Evolutionary conservation across 2,329 filamentous ascomycete species (phyloP).

Genomic region (Fusarium annulatum): DNA sequence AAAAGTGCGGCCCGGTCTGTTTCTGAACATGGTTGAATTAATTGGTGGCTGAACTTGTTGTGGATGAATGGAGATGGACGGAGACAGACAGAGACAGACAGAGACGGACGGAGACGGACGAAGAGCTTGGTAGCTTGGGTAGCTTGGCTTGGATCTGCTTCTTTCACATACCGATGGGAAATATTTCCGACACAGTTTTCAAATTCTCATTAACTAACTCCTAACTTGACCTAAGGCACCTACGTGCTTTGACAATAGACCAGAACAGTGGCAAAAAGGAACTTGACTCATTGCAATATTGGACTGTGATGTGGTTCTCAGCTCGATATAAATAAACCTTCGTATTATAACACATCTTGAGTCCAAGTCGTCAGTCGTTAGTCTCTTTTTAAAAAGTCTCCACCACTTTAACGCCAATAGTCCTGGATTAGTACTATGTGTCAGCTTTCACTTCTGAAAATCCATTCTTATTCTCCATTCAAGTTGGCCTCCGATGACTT

Average conservation of each 20-base stretch:
- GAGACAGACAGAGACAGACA: not conserved
- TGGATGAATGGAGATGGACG: not conserved
- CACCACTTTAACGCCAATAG: slow-evolving; percentile 9
- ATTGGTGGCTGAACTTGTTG: slow-evolving; percentile 14
- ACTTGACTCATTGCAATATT: not conserved
- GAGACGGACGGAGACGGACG: not conserved
- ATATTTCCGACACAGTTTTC: not conserved
- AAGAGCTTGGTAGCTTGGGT: not conserved
- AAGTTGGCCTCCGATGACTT: not conserved
- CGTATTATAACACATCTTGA: slow-evolving; percentile 3
- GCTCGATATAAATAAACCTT: slow-evolving; percentile 11
- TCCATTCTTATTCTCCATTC: not conserved
- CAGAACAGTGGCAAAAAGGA: not conserved
- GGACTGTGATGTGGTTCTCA: not conserved
- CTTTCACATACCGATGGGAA: slow-evolving; percentile 2
- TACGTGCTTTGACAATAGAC: not conserved
- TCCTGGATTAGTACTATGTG: not conserved
- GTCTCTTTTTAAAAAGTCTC: slow-evolving; percentile 12
- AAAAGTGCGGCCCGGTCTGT: slow-evolving; percentile 16
- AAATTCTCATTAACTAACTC: not conserved
- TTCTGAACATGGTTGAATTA: slow-evolving; percentile 18
- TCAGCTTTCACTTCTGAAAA: not conserved
- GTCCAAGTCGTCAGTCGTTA: slow-evolving; percentile 3
- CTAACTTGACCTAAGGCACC: not conserved
- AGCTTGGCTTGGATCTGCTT: slow-evolving; percentile 1